Evolutionary conservation across 176 grass and related monocot species (phyloP).

Genomic region (Triticum turgidum): DNA sequence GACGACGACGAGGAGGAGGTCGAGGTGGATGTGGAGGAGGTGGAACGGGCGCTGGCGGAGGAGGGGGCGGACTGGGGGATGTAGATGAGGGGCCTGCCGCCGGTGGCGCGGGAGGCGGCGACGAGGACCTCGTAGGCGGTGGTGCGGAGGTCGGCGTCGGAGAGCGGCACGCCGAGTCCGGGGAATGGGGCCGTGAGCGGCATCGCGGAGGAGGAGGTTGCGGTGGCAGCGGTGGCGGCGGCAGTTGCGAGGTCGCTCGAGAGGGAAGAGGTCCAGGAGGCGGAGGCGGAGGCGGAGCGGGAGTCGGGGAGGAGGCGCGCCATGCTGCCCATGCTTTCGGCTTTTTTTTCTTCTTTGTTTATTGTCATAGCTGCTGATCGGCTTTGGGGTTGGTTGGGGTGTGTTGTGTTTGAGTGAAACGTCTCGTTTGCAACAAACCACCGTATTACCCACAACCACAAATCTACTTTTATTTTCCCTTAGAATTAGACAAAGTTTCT

Average conservation of each 20-base stretch:
- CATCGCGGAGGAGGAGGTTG: neutral
- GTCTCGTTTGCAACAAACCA: neutral
- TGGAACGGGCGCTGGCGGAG: neutral
- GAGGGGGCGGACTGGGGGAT: conserved; percentile 46
- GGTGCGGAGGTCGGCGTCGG: conserved; percentile 58
- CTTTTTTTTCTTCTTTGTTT: neutral
- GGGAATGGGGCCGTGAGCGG: conserved; percentile 57
- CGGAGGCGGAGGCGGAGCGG: neutral
- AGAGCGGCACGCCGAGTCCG: conserved; percentile 49
- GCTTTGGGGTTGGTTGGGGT: neutral
- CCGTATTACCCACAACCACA: neutral
- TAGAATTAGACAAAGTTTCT: too few relatives aligned
- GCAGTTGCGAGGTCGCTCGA: conserved; percentile 6
- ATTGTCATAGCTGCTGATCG: neutral
- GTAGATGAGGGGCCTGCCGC: conserved; percentile 65
- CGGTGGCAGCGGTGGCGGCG: neutral
- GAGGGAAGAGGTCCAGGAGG: neutral
- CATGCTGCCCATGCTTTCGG: conserved; percentile 14
- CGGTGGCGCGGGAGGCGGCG: conserved; percentile 68
- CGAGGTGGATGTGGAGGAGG: conserved; percentile 14
- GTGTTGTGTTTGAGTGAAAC: neutral
- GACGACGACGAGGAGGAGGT: neutral
- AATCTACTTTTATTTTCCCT: neutral
- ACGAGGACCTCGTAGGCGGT: conserved; percentile 89
- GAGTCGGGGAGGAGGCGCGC: conserved; percentile 36